Conservation (phyloP, 371 early-diverging fungal species). For the Haplosporangium sp. region DNA sequence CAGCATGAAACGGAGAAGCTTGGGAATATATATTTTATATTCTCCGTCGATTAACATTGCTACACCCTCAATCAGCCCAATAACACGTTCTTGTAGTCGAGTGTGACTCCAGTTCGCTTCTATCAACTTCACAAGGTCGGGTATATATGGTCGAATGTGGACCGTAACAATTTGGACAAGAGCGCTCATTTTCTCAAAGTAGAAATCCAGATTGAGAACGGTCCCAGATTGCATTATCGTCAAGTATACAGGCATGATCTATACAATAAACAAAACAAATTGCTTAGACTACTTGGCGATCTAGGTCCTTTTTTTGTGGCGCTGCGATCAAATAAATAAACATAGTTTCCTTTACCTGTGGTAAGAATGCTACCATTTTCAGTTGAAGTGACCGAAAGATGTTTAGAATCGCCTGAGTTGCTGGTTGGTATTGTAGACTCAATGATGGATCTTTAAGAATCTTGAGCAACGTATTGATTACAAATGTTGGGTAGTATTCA, state of each 20-base stretch:
- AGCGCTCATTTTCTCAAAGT: conserved; percentile 89
- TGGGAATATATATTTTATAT: conserved; percentile 86
- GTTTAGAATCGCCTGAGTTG: conserved; percentile 93
- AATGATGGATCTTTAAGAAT: conserved; percentile 90
- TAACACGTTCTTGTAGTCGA: conserved; percentile 83
- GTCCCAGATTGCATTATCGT: conserved; percentile 84
- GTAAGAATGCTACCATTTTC: conserved; percentile 84
- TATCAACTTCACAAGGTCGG: conserved; percentile 84
- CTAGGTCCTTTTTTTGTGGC: too few species aligned
- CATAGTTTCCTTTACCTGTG: conserved; percentile 61
- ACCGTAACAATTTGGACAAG: conserved; percentile 91
- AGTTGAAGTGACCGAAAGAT: conserved; percentile 93
- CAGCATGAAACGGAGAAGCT: conserved; percentile 71
- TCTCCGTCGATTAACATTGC: conserved; percentile 90
- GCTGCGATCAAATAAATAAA: neutral
- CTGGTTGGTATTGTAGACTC: conserved; percentile 86
- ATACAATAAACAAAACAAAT: neutral
- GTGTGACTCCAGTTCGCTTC: conserved; percentile 84
- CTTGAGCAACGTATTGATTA: conserved; percentile 89
- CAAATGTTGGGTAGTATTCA: conserved; percentile 90
- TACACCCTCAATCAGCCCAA: conserved; percentile 88
- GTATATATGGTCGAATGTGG: conserved; percentile 88
- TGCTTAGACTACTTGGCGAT: neutral
- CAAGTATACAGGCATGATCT: conserved; percentile 76
- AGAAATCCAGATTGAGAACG: conserved; percentile 84